Conservation (phyloP, 495 filamentous ascomycete genomes). For the Corynascus novoguineensis region DNA sequence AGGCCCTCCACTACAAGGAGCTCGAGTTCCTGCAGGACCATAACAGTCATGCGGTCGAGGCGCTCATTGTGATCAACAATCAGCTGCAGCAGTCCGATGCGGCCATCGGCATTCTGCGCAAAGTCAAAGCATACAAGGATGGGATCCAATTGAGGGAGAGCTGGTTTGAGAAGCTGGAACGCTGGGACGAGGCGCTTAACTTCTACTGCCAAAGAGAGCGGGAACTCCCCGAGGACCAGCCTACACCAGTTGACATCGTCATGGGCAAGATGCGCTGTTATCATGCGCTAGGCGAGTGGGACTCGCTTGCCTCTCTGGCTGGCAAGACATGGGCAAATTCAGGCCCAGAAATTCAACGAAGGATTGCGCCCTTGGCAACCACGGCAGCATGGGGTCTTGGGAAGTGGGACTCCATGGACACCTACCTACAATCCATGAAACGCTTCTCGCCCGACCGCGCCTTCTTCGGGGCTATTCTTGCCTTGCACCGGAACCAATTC, state of each 20-base stretch:
- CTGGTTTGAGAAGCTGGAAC: constrained; percentile 96
- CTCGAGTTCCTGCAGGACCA: constrained; percentile 97
- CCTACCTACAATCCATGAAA: constrained; percentile 92
- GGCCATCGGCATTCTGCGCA: constrained; percentile 91
- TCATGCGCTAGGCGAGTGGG: constrained; percentile 96
- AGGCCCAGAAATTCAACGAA: constrained; percentile 71
- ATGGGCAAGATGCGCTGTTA: constrained; percentile 99
- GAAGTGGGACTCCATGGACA: constrained; percentile 97
- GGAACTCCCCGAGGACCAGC: constrained; percentile 54
- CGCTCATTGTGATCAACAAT: constrained; percentile 97
- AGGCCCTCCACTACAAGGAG: constrained; percentile 98
- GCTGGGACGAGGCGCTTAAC: constrained; percentile 95
- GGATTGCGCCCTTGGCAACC: constrained; percentile 86
- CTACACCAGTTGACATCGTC: constrained; percentile 77
- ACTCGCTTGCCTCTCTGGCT: constrained; percentile 76
- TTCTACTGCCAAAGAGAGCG: constrained; percentile 78
- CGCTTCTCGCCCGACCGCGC: constrained; percentile 84
- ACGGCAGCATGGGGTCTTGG: constrained; percentile 96
- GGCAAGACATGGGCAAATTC: constrained; percentile 92
- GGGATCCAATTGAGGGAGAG: constrained; percentile 87
- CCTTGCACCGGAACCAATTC: constrained; percentile 92
- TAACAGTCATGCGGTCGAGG: constrained; percentile 90
- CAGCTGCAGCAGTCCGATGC: constrained; percentile 96
- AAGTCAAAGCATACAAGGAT: constrained; percentile 89
- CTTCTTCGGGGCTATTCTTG: constrained; percentile 94